These are phyloP conservation scores for Blastocladiella emersonii DNA, from an alignment of 371 early-diverging fungal genomes.

Conservation along the genomic window DNA sequence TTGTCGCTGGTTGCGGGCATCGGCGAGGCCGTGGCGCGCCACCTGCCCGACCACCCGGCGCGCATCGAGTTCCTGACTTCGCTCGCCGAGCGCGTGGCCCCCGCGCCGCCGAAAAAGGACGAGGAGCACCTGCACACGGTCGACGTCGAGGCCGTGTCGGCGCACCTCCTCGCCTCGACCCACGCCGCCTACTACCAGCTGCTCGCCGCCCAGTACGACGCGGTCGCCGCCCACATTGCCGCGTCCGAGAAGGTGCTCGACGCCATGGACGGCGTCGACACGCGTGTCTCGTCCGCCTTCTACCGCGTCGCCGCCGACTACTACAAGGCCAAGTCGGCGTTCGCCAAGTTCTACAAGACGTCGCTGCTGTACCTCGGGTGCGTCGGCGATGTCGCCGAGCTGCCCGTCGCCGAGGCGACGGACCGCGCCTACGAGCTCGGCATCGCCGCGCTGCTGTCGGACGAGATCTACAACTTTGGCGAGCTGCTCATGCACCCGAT, in stretches of 20 bases:
- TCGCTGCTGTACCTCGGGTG: slow-evolving; percentile 86
- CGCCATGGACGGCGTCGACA: slow-evolving; percentile 61
- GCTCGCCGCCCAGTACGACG: slow-evolving; percentile 53
- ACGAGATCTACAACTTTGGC: slow-evolving; percentile 96
- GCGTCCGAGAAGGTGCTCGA: slow-evolving; percentile 73
- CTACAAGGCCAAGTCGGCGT: slow-evolving; percentile 67
- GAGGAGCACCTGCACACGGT: slow-evolving; percentile 4
- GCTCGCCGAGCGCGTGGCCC: slow-evolving; percentile 50
- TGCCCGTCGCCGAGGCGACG: slow-evolving; percentile 52
- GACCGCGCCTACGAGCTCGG: slow-evolving; percentile 84
- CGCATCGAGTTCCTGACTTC: slow-evolving; percentile 50
- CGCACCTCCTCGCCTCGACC: slow-evolving; percentile 69
- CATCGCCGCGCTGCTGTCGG: slow-evolving; percentile 81
- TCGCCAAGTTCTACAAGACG: slow-evolving; percentile 86
- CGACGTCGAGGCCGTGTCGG: slow-evolving; percentile 35
- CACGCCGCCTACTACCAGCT: slow-evolving; percentile 75
- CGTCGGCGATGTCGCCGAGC: slow-evolving; percentile 49
- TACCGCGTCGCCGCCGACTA: slow-evolving; percentile 83
- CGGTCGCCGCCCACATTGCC: slow-evolving; percentile 68
- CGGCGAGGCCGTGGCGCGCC: slow-evolving; percentile 56
- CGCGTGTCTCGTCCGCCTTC: slow-evolving; percentile 79
- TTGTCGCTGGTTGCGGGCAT: slow-evolving; percentile 63
- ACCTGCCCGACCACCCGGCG: slow-evolving; percentile 46
- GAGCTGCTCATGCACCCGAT: slow-evolving; percentile 93
- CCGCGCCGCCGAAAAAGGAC: slow-evolving; percentile 20